These are phyloP conservation scores for Sicyos edulis DNA, from an alignment of 306 rosid genomes.

Conservation along the genomic window DNA sequence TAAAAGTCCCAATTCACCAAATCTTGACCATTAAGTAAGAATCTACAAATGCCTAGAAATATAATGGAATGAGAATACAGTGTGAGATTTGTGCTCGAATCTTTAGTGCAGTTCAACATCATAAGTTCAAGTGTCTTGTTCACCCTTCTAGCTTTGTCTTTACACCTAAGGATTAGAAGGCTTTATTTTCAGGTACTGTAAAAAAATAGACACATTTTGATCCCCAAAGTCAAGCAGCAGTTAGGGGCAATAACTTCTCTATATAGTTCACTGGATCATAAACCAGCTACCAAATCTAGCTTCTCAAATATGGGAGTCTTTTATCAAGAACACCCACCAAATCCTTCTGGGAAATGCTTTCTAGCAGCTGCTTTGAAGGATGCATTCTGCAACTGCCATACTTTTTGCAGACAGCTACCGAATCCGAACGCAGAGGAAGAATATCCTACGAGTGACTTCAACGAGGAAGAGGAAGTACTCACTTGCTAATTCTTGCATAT, in stretches of 20 bases:
- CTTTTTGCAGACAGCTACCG: constrained; percentile 31
- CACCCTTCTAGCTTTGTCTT: constrained; percentile 50
- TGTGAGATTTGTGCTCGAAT: no score
- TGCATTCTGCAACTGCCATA: constrained; percentile 44
- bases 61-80: constrained; percentile 22
- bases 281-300: constrained; percentile 16
- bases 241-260: constrained; percentile 17
- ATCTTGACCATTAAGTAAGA: constrained; percentile 61
- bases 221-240: constrained; percentile 26
- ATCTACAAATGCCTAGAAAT: constrained; percentile 22
- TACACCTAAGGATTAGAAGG: constrained; percentile 55
- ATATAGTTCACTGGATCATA: constrained; percentile 24
- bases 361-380: constrained; percentile 50
- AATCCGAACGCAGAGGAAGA: constrained; percentile 48
- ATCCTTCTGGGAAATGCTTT: constrained; percentile 46
- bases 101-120: constrained; percentile 9
- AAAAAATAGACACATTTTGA: constrained; percentile 38
- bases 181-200: constrained; percentile 55
- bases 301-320: constrained; percentile 52
- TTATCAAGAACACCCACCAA: constrained; percentile 61
- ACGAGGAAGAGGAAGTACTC: constrained; percentile 62
- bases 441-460: constrained; percentile 41
- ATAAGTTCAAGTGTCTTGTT: constrained; percentile 29
- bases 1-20: constrained; percentile 41
- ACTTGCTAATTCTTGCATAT: not conserved